These are phyloP conservation scores for Mollisiaceae sp. DNA, from an alignment of 2,329 filamentous ascomycete species.

Conservation along the genomic window DNA sequence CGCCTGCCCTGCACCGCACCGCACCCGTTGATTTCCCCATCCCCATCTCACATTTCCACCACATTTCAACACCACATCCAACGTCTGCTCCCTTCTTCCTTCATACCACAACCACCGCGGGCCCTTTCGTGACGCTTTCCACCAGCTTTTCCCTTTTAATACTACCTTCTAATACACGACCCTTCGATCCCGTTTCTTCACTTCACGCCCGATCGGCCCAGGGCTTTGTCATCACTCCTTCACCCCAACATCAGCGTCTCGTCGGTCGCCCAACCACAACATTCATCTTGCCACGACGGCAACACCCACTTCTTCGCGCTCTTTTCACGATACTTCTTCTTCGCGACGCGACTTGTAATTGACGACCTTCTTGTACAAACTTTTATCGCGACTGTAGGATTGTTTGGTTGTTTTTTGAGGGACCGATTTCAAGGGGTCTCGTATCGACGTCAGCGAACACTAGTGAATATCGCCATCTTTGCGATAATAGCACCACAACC, in stretches of 20 bases:
- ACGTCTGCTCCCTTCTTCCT: background rate
- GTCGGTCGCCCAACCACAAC: slow-evolving; percentile 9
- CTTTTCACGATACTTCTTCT: slow-evolving; percentile 17
- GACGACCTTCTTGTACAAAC: slow-evolving; percentile 31
- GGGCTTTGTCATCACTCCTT: slow-evolving; percentile 15
- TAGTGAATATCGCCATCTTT: slow-evolving; percentile 16
- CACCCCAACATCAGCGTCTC: slow-evolving; percentile 9
- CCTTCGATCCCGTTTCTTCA: background rate
- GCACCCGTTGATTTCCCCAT: background rate
- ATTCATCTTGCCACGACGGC: slow-evolving; percentile 30
- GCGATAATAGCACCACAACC: slow-evolving; percentile 21
- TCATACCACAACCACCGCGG: slow-evolving; percentile 12
- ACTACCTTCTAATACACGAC: background rate
- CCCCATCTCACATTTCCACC: background rate
- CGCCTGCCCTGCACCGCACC: background rate
- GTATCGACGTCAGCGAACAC: slow-evolving; percentile 29
- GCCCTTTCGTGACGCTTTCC: background rate
- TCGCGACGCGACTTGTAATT: slow-evolving; percentile 36
- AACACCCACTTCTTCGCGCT: slow-evolving; percentile 35
- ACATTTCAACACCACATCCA: background rate
- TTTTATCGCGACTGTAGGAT: slow-evolving; percentile 20
- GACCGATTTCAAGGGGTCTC: slow-evolving; percentile 10
- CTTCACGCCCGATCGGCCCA: background rate
- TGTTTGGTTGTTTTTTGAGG: slow-evolving; percentile 15
- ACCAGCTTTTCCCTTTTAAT: background rate